Base-by-base conservation (phyloP, 1,284 basidiomycete genomes). In the Apiotrichum veenhuisii region DNA sequence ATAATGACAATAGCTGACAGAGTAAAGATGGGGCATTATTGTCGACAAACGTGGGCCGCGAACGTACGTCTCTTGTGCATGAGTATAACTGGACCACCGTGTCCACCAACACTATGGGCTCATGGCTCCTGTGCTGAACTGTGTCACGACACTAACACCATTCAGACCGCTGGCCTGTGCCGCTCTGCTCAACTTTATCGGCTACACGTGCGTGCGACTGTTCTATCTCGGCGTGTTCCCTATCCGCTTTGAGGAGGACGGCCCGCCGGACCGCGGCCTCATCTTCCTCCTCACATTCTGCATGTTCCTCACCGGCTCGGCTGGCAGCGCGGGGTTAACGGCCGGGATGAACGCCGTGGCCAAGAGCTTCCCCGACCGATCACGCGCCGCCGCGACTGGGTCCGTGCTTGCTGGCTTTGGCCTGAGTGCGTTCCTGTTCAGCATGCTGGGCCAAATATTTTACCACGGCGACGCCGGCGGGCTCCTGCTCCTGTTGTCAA, bases 381-480 rank as follows among this genome's bases (percentile, higher is more conserved):
- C 71, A 9, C 80, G 88, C 37, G 88, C 85, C 2, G 83, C 85
- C 0, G 83, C 85, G 1, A 88, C 86, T 2, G 86, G 85, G 3
- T 70, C 88, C 17, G 88, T 91, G 22, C 77, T 89, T 18, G 87
- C 87, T 0, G 89, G 87, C n/a, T 90, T 89, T 58, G 89, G 89
- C 0, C 80, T 91, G 7, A 89, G 87, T 10, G 89, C 89, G 0
- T 90, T 91, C 75, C 78, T 87, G 57, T 91, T 91, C 75, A 86
- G 86, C 23, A 80, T 83, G 0, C 70, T 89, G 20, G 84, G 86
- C 0, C 84, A 88, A 55, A 62, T 79, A 0, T 65, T 86, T 27
- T 91, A 84, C 62, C 84, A 86, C 0, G 88, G 87, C 0, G 80
- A 89, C 64, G 88, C 86, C 0, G 84, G 83, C 4, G 82, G 82